Conservation (phyloP, 768 basidiomycete genomes). For the Lactifluus pinguis region DNA sequence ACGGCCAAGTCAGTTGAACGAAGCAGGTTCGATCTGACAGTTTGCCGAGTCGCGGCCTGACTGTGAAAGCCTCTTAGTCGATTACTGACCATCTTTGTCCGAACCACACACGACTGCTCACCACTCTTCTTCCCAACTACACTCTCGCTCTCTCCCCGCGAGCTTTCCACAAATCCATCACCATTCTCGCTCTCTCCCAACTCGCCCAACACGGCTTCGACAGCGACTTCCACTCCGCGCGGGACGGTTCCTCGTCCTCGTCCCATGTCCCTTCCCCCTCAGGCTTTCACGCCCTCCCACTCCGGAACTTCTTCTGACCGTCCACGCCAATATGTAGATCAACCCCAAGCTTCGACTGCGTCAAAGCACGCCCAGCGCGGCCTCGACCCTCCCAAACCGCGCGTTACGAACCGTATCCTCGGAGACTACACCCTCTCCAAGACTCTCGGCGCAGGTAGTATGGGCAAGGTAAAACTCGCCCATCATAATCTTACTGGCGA, state of each 20-base stretch:
- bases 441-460: constrained; percentile 94
- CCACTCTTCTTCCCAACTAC: too few relatives aligned
- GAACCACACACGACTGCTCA: background rate
- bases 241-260: constrained; percentile 35
- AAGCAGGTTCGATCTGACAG: too few relatives aligned
- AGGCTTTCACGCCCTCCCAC: constrained; percentile 33
- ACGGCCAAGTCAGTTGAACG: too few relatives aligned
- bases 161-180: constrained; percentile 25
- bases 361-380: constrained; percentile 13
- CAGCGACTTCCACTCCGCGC: constrained; percentile 17
- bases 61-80: too few relatives aligned
- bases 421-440: constrained; percentile 96
- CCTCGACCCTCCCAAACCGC: constrained; percentile 22
- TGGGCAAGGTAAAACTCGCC: constrained; percentile 98
- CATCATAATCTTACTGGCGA: constrained; percentile 83
- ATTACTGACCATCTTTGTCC: background rate
- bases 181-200: constrained; percentile 24
- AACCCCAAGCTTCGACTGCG: constrained; percentile 11
- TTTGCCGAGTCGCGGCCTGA: too few relatives aligned
- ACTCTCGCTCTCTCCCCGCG: constrained; percentile 16
- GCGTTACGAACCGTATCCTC: constrained; percentile 47
- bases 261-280: constrained; percentile 71
- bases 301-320: constrained; percentile 23
- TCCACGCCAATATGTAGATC: constrained; percentile 20
- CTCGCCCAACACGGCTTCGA: constrained; percentile 6